phyloP scores from a whole-genome alignment of 345 rosid species.

The Moringa oleifera region DNA sequence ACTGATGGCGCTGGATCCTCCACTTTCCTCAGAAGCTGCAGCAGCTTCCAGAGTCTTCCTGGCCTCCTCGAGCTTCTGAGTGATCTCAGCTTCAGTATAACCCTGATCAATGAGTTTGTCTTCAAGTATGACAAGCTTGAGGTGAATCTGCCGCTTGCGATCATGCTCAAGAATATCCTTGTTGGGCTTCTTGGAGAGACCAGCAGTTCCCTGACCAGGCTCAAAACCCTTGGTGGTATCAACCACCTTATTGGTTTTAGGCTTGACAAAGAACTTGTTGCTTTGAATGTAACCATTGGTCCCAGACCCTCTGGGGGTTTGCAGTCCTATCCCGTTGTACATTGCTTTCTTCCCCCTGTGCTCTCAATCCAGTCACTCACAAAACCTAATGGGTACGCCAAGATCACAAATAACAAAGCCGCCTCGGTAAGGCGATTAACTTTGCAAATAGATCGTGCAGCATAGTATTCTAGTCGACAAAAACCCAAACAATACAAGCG shows the following conservation, averaged over 20 bases:
- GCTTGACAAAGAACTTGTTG: constrained; percentile 78
- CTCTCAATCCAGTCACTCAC: too few species aligned
- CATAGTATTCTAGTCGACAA: too few species aligned
- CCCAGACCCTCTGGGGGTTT: constrained; percentile 95
- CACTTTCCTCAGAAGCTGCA: constrained; percentile 36
- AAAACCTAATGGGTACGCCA: too few species aligned
- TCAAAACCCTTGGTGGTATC: constrained; percentile 57
- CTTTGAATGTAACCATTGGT: constrained; percentile 91
- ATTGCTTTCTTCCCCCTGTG: constrained; percentile 32
- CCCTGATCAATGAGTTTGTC: constrained; percentile 80
- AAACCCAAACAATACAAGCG: too few species aligned
- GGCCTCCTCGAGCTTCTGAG: constrained; percentile 76
- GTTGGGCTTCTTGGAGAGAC: constrained; percentile 75
- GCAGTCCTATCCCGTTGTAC: constrained; percentile 95
- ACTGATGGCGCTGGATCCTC: constrained; percentile 21
- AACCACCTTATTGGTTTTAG: constrained; percentile 64
- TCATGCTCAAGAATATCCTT: constrained; percentile 89
- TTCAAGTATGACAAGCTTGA: constrained; percentile 74
- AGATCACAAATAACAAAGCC: too few species aligned
- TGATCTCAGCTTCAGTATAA: constrained; percentile 71
- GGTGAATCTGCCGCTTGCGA: constrained; percentile 87
- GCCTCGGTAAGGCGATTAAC: too few species aligned
- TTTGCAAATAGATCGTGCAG: too few species aligned
- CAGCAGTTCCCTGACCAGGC: constrained; percentile 76
- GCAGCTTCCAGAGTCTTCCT: constrained; percentile 60